Base-by-base conservation (phyloP, 176 grass and related monocot species). In the Stipa capillata region DNA sequence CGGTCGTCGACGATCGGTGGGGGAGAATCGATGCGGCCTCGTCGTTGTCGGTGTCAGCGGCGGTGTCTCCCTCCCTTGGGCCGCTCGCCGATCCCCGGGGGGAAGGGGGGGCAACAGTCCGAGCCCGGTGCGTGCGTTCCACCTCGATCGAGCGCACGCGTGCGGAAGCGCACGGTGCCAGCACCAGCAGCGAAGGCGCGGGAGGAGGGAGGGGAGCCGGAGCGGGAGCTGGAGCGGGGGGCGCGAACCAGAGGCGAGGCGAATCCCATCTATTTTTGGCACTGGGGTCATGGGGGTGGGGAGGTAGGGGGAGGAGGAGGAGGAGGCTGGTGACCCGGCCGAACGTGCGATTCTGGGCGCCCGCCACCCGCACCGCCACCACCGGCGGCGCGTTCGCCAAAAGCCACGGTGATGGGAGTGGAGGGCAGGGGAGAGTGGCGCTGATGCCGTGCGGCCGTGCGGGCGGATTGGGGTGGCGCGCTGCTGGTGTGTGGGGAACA, bases 261-360 rank as follows among this genome's bases (percentile, higher is more conserved):
- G 72, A 48, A 39, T 65, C 35, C 65, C 37, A 31, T 72, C 85
- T 87, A 87, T 87, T 83, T 87, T 72, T 65, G 80, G 86, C 73
- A 58, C 2, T 42, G 40, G 37, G n/a, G 69, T 17, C 40, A 12
- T 41, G 43, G 44, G 65, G 57, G 52, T 53, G 37, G 47, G 40
- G 62, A 5, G 45, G n/a, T n/a, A 20, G 35, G 20, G 39, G 20
- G 36, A 25, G 29, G 50, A n/a, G 18, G 41, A 31, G 66, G 66
- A 8, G 11, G 57, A 52, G 54, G 47, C 67, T 11, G 70, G 13
- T 69, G 9, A 54, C 67, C 65, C 27, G 24, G 34, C 23, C 34
- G 64, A 52, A 59, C 55, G 67, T 40, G 56, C 50, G 49, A 56
- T 66, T 74, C 58, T 40, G 55, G 32, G 52, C 8, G 67, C 49